phyloP scores from a whole-genome alignment of 1,284 basidiomycete genomes.

The Spongispora temasekensis region DNA sequence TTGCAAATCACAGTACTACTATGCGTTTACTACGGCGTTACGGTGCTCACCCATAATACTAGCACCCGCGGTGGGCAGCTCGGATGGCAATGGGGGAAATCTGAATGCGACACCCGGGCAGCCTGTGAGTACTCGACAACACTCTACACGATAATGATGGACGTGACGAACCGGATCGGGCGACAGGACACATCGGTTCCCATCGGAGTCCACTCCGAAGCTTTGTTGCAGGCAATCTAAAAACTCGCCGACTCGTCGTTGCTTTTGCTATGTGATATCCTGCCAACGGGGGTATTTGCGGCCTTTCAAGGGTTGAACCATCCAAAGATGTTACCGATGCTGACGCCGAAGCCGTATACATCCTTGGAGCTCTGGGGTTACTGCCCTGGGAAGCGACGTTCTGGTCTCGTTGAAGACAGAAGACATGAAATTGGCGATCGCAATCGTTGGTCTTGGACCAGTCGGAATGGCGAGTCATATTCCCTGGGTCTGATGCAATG shows the following conservation, averaged over 20 bases:
- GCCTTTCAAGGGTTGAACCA: conserved; percentile 72
- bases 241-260: conserved; percentile 59
- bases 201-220: too few species aligned
- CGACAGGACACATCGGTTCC: too few species aligned
- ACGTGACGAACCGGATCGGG: too few species aligned
- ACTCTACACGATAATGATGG: too few species aligned
- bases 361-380: conserved; percentile 44
- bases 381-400: conserved; percentile 21
- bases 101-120: too few species aligned
- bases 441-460: conserved; percentile 72
- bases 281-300: conserved; percentile 79
- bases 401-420: conserved; percentile 38
- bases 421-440: conserved; percentile 57
- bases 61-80: too few species aligned
- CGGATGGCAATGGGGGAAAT: too few species aligned
- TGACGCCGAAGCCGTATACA: conserved; percentile 60
- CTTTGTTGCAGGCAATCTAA: conserved; percentile 40
- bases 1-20: too few species aligned
- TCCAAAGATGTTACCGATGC: conserved; percentile 61
- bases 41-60: too few species aligned
- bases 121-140: too few species aligned
- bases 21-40: too few species aligned
- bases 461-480: conserved; percentile 61
- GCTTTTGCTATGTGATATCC: conserved; percentile 78
- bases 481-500: background rate